phyloP scores from a whole-genome alignment of 768 basidiomycete species.

The Tylopilus subfusipes region DNA sequence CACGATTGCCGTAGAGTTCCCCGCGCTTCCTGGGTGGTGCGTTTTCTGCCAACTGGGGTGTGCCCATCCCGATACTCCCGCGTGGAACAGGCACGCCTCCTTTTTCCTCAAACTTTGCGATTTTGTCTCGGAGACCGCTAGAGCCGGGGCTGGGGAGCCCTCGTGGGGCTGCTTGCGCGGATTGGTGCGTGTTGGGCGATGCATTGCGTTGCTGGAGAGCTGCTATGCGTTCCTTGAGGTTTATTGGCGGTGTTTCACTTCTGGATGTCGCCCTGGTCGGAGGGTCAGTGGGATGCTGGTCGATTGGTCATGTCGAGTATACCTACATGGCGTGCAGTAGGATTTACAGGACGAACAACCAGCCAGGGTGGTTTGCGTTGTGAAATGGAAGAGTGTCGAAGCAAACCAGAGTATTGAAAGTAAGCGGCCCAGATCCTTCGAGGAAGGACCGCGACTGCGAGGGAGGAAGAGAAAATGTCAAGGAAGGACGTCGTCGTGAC shows the following conservation, averaged over 20 bases:
- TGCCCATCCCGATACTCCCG: conserved; percentile 67
- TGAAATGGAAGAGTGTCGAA: conserved; percentile 9
- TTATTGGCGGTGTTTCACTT: conserved; percentile 35
- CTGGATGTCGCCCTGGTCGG: conserved; percentile 26
- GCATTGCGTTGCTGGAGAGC: conserved; percentile 62
- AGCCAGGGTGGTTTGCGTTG: conserved; percentile 18
- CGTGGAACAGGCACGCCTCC: conserved; percentile 75
- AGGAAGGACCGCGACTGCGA: conserved; percentile 1
- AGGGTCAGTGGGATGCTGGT: conserved; percentile 15
- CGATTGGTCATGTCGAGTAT: background rate
- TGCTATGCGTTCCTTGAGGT: conserved; percentile 81
- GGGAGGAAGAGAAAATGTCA: background rate
- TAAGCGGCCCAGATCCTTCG: conserved; percentile 13
- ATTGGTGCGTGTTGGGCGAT: conserved; percentile 28
- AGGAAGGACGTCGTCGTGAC: background rate
- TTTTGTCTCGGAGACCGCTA: conserved; percentile 56
- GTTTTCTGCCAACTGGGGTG: conserved; percentile 50
- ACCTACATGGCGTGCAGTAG: conserved; percentile 23
- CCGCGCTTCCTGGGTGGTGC: conserved; percentile 49
- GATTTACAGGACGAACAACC: conserved; percentile 19
- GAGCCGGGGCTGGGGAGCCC: conserved; percentile 25
- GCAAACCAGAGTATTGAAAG: conserved; percentile 9
- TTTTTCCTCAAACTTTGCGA: conserved; percentile 76
- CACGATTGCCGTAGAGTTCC: conserved; percentile 74
- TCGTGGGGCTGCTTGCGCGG: conserved; percentile 33